Evolutionary conservation across 202 grass and related monocot genomes (phyloP).

Genomic region (Setaria viridis): DNA sequence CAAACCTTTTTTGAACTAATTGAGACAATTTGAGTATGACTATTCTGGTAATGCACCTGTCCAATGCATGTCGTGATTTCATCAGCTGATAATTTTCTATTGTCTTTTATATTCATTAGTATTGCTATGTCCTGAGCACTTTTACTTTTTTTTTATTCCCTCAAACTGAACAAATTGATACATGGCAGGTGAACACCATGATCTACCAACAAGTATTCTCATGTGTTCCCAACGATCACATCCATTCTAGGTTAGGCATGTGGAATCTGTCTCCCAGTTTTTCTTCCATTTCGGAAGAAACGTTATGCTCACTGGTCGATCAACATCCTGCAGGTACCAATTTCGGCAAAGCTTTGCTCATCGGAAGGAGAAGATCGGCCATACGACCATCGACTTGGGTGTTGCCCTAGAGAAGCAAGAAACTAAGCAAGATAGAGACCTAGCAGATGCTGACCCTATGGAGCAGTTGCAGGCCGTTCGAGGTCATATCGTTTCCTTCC

Average conservation of each 20-base stretch:
- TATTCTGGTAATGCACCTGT: background rate
- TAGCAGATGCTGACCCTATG: slow-evolving; percentile 44
- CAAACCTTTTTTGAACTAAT: slow-evolving; percentile 27
- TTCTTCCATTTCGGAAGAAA: background rate
- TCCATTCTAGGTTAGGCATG: slow-evolving; percentile 62
- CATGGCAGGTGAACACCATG: slow-evolving; percentile 69
- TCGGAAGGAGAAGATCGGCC: slow-evolving; percentile 70
- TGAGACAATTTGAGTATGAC: slow-evolving; percentile 10
- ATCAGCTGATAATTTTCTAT: slow-evolving; percentile 11
- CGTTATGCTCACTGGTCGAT: background rate
- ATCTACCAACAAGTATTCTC: slow-evolving; percentile 84
- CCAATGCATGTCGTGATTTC: background rate
- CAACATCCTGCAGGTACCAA: slow-evolving; percentile 48
- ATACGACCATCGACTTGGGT: slow-evolving; percentile 81
- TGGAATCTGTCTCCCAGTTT: background rate
- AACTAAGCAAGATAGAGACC: slow-evolving; percentile 40
- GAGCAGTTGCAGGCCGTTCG: slow-evolving; percentile 58
- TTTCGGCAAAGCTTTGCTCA: slow-evolving; percentile 67
- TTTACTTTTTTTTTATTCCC: background rate
- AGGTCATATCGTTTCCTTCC: slow-evolving; percentile 78
- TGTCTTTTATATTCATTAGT: background rate
- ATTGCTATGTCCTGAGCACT: background rate
- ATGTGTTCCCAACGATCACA: slow-evolving; percentile 79
- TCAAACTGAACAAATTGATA: slow-evolving; percentile 38
- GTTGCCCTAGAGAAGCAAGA: slow-evolving; percentile 53